These are phyloP conservation scores for Penicillium sp. DNA, from an alignment of 2,329 filamentous ascomycete species.

Conservation along the genomic window DNA sequence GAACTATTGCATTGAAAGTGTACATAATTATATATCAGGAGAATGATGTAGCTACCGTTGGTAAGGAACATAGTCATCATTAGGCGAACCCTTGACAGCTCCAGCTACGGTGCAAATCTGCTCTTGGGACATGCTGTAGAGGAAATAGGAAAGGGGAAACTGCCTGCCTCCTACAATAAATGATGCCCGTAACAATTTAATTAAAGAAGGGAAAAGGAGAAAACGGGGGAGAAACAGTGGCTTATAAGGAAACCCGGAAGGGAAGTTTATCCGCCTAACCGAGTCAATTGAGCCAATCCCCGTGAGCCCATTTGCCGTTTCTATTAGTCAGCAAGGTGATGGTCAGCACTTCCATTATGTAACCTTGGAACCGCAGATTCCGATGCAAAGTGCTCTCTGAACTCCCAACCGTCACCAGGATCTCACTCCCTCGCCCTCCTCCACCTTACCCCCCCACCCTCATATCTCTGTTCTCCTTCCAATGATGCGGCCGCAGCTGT, in stretches of 20 bases:
- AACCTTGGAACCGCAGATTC: conserved; percentile 36
- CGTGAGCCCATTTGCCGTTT: conserved; percentile 37
- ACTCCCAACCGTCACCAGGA: conserved; percentile 19
- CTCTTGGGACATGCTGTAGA: conserved; percentile 64
- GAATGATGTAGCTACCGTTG: conserved; percentile 59
- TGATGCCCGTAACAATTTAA: conserved; percentile 58
- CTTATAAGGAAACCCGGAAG: conserved; percentile 29
- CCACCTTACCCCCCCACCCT: conserved; percentile 15
- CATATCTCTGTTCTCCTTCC: conserved; percentile 19
- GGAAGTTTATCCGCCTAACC: conserved; percentile 30
- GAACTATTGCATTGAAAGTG: background rate
- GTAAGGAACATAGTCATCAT: conserved; percentile 66
- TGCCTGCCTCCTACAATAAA: conserved; percentile 63
- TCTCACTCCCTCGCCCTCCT: conserved; percentile 14
- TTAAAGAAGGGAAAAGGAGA: conserved; percentile 38
- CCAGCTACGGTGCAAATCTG: conserved; percentile 62
- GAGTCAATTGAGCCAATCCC: conserved; percentile 44
- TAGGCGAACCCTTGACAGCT: conserved; percentile 56
- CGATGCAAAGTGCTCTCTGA: conserved; percentile 30
- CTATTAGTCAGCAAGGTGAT: conserved; percentile 19
- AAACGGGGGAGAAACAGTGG: conserved; percentile 17
- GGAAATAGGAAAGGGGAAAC: conserved; percentile 51
- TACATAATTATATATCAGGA: background rate
- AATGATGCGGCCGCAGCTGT: conserved; percentile 64
- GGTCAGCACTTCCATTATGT: conserved; percentile 30